These are phyloP conservation scores for Grosmannia huntii DNA, from an alignment of 2,329 filamentous ascomycete species.

Conservation along the genomic window DNA sequence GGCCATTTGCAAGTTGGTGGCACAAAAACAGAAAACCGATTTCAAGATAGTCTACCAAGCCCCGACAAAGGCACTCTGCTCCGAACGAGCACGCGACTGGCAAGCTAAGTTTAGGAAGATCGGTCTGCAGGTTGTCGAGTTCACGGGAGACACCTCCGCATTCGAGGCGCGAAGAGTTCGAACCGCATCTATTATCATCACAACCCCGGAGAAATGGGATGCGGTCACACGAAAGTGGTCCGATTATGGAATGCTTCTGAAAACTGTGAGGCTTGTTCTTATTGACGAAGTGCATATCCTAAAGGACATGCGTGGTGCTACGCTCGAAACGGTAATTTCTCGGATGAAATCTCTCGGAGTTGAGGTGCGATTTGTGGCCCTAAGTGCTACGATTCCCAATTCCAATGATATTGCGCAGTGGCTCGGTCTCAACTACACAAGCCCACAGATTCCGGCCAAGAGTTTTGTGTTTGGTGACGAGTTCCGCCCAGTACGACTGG, in stretches of 20 bases:
- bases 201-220: conserved; percentile 86
- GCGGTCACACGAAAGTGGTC: conserved; percentile 80
- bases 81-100: conserved; percentile 69
- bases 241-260: conserved; percentile 62
- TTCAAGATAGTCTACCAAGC: conserved; percentile 81
- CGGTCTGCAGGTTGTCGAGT: conserved; percentile 57
- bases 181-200: conserved; percentile 68
- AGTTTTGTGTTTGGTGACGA: conserved; percentile 65
- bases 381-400: conserved; percentile 78
- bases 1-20: conserved; percentile 61
- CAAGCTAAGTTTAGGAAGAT: conserved; percentile 57
- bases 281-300: conserved; percentile 85
- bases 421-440: conserved; percentile 54
- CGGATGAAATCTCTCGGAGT: conserved; percentile 73
- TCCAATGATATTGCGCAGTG: conserved; percentile 67
- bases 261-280: conserved; percentile 64
- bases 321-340: conserved; percentile 71
- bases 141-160: conserved; percentile 69
- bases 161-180: conserved; percentile 55
- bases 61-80: conserved; percentile 71
- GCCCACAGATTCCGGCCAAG: conserved; percentile 48
- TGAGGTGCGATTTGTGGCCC: conserved; percentile 64
- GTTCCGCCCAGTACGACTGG: conserved; percentile 63
- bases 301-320: conserved; percentile 66
- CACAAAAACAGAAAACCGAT: conserved; percentile 37